These are phyloP conservation scores for Citrus medica DNA, from an alignment of 345 rosid species.

Conservation along the genomic window DNA sequence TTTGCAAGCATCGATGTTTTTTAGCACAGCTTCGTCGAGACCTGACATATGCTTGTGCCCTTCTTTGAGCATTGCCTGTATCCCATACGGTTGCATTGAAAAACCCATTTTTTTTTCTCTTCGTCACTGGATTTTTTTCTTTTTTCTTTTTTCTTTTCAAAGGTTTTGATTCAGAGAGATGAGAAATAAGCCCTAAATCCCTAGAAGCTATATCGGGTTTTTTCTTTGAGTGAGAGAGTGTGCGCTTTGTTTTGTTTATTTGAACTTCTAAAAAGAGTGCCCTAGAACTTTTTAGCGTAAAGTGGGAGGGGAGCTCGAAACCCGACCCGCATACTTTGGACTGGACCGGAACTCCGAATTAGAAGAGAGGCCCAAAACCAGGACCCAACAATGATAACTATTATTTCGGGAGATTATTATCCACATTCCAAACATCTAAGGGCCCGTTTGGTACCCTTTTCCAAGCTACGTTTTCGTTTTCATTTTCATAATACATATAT, in stretches of 20 bases:
- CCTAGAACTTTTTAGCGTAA: background rate
- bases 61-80: constrained; percentile 93
- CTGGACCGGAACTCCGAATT: too few relatives aligned
- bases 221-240: background rate
- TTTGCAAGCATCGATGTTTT: constrained; percentile 98
- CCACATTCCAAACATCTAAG: background rate
- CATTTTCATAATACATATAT: too few relatives aligned
- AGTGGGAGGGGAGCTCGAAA: too few relatives aligned
- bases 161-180: background rate
- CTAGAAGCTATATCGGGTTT: background rate
- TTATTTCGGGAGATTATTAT: too few relatives aligned
- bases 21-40: constrained; percentile 88
- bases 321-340: too few relatives aligned
- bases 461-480: too few relatives aligned
- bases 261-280: background rate
- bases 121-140: background rate
- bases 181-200: background rate
- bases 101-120: constrained; percentile 42
- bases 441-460: too few relatives aligned
- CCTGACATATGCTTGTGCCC: constrained; percentile 97
- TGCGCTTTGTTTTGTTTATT: background rate
- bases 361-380: too few relatives aligned
- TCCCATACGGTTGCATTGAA: constrained; percentile 92
- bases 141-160: background rate
- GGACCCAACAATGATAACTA: too few relatives aligned